These are phyloP conservation scores for Lasiodiplodia gonubiensis DNA, from an alignment of 2,329 filamentous ascomycete species.

Conservation along the genomic window DNA sequence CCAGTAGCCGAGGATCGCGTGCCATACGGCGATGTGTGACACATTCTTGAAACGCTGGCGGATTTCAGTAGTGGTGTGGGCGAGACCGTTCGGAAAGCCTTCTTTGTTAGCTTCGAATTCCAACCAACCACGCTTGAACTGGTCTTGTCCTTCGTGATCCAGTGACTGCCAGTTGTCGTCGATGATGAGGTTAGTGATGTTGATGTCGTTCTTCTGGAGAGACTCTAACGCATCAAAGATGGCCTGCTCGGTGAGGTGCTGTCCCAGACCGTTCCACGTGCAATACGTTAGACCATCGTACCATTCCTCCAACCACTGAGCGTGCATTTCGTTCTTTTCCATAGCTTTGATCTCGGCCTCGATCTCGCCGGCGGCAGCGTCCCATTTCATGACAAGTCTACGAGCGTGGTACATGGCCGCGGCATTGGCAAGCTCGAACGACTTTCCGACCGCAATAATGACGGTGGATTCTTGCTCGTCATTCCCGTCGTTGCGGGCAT, in stretches of 20 bases:
- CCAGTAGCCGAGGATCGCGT: slow-evolving; percentile 73
- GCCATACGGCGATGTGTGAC: slow-evolving; percentile 26
- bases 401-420: slow-evolving; percentile 89
- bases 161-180: slow-evolving; percentile 96
- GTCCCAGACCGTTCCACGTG: slow-evolving; percentile 94
- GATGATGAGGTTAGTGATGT: slow-evolving; percentile 85
- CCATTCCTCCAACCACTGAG: slow-evolving; percentile 82
- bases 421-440: slow-evolving; percentile 77
- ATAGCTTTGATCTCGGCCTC: slow-evolving; percentile 56
- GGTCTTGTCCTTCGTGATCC: slow-evolving; percentile 56
- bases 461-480: slow-evolving; percentile 63
- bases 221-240: slow-evolving; percentile 76
- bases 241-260: slow-evolving; percentile 79
- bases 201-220: slow-evolving; percentile 73
- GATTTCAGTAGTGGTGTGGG: slow-evolving; percentile 71
- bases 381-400: slow-evolving; percentile 60
- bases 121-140: slow-evolving; percentile 54
- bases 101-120: slow-evolving; percentile 84
- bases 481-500: slow-evolving; percentile 73
- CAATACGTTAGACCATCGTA: slow-evolving; percentile 93
- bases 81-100: slow-evolving; percentile 81
- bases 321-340: slow-evolving; percentile 56
- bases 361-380: slow-evolving; percentile 51
- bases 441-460: slow-evolving; percentile 72
- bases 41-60: slow-evolving; percentile 67